Base-by-base conservation (phyloP, 2,329 filamentous ascomycete species). In the Cercospora nicotianae region DNA sequence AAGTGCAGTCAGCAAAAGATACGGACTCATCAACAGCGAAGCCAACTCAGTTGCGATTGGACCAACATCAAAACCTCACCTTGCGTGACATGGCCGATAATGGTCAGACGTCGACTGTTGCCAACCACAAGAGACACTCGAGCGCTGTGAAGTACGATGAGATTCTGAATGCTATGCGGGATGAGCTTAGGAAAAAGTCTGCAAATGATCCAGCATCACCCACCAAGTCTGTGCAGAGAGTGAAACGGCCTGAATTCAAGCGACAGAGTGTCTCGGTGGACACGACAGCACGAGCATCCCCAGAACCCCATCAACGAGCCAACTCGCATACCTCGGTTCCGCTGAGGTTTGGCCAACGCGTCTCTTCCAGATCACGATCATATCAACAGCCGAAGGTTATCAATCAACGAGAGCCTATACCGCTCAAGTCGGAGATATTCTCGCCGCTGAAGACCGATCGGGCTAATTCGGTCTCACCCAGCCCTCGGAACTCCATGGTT, bases 131-230 rank as follows among this genome's bases (percentile, higher is more conserved):
- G n/a, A 55, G 60, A 26, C 65, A 71, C 48, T 58, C 61, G 10
- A 72, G 69, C 23, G 67, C 70, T n/a, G 31, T 69, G 7, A 72
- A 72, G 53, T 79, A 79, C 60, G 75, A 77, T 60, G 74, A 76
- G 8, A 76, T 78, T 55, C 65, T 79, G n/a, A 73, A 74, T 16
- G 69, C 75, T 10, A 77, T 79, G 77, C 73, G 75, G n/a, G 76
- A 77, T 51, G 74, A 76, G 60, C 65, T 79, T 26, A 72, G 76
- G 6, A 73, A 69, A 58, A 72, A 71, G 66, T 60, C 69, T 66
- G 65, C 61, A 20, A 67, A 65, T 7, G 69, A 69, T 63, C 55
- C 67, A 31, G 57, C 58, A 55, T 68, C 65, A 18, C 61, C 65
- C 20, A 66, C 59, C 13, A 67, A 72, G 31, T 62, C 66, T 3